Evolutionary conservation across 1,284 basidiomycete species (phyloP), one percentile per base, ranked within the genome.

Genomic region (Sanghuangporus baumii): DNA sequence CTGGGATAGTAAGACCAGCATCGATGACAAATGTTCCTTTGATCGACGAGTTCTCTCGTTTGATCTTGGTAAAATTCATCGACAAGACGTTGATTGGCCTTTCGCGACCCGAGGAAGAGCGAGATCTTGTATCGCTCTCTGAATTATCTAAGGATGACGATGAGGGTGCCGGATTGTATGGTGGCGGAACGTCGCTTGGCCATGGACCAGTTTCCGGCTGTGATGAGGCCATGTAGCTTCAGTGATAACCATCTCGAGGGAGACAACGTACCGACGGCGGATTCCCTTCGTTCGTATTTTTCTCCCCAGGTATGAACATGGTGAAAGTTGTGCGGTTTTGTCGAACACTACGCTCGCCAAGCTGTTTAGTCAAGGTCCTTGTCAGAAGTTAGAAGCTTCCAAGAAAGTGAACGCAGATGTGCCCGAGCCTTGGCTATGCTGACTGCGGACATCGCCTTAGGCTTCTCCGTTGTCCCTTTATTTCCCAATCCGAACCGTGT

Each of bases 21-120:
- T 64, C 62, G 40, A 66, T 61, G 47, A 65, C 55, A 54, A 61
- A 65, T 14, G 46, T 57, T 2, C 60, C 63, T 36, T 52, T 61
- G 41, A 61, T 65, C 1, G 59, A 61, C 16, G 20, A 23, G 20
- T 57, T 60, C 3, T n/a, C 18, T 16, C 59, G 59, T 38, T 54
- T 57, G 8, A 65, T 60, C 20, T 36, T 41, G n/a, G 57, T n/a
- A 38, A 60, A 43, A 26, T 65, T 65, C 31, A 55, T 18, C 14
- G 55, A n/a, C 31, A 54, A 11, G 14, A 55, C 6, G 43, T 55
- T 56, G 9, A 46, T 43, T 37, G 31, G 31, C 6, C 8, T 18
- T 11, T 26, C 14, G 2, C 52, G 52, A 54, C 31, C 18, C 43
- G 20, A 16, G 43, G n/a, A 41, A 12, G 40, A n/a, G n/a, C 11